Conservation (phyloP, 2,329 filamentous ascomycete species). For the Exophiala bonariae region DNA sequence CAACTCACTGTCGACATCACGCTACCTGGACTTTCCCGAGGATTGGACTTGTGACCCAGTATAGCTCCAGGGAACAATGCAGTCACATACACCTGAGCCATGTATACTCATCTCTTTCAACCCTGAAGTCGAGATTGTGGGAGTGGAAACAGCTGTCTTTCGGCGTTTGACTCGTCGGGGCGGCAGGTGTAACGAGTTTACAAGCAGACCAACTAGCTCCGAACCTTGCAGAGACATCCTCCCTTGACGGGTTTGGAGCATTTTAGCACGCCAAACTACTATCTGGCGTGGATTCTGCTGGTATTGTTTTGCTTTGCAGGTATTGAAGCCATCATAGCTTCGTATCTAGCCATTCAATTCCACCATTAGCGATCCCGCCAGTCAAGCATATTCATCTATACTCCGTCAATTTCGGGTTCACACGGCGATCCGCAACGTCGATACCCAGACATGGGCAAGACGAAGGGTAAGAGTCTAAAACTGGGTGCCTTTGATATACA, state of each 20-base stretch:
- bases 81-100: constrained; percentile 9
- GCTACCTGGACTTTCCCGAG: constrained; percentile 5
- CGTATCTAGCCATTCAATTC: neutral
- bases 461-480: constrained; percentile 18
- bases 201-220: constrained; percentile 1
- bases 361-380: neutral
- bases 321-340: neutral
- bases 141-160: constrained; percentile 11
- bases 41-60: no score
- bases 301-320: no score
- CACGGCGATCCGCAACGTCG: no score
- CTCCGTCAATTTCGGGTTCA: no score
- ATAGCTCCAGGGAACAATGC: constrained; percentile 10
- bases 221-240: neutral
- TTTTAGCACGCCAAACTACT: neutral
- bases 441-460: constrained; percentile 18
- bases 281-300: no score
- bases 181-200: constrained; percentile 12
- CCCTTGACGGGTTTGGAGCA: neutral
- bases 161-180: constrained; percentile 13
- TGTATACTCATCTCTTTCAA: constrained; percentile 15
- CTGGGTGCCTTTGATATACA: constrained; percentile 3
- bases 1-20: neutral
- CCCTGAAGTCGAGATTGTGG: constrained; percentile 18
- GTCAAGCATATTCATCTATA: neutral